phyloP scores from a whole-genome alignment of 805 yeast genomes.

The Clavispora fructus region DNA sequence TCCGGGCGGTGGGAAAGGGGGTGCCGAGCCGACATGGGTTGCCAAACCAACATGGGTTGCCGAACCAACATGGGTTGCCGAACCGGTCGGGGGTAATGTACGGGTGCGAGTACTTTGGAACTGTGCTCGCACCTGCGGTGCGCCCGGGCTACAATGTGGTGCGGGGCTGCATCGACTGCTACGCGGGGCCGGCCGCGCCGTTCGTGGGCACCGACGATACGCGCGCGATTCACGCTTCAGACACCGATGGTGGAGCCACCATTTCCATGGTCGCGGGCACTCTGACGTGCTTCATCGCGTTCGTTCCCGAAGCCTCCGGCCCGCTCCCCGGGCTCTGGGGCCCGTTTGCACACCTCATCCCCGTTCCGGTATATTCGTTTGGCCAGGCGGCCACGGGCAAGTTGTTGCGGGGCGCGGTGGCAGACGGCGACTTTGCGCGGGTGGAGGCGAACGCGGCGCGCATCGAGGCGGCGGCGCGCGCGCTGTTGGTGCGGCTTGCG shows the following conservation, averaged over 20 bases:
- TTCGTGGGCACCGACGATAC: background rate
- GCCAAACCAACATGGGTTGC: no score
- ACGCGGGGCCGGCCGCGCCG: constrained; percentile 33
- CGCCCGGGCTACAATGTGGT: constrained; percentile 12
- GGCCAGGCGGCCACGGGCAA: constrained; percentile 60
- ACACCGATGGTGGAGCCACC: background rate
- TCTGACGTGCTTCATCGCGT: constrained; percentile 47
- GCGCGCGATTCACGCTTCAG: no score
- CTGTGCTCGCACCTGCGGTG: background rate
- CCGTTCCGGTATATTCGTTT: constrained; percentile 40
- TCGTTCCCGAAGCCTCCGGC: background rate
- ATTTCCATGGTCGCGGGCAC: constrained; percentile 58
- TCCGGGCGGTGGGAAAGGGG: background rate
- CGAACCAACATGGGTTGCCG: no score
- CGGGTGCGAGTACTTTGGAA: constrained; percentile 19
- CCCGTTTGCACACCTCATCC: constrained; percentile 41
- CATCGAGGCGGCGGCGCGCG: constrained; percentile 18
- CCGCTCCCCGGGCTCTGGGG: constrained; percentile 54
- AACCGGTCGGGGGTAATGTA: background rate
- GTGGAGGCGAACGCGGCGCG: constrained; percentile 19
- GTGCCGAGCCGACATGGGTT: no score
- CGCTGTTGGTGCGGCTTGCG: constrained; percentile 20
- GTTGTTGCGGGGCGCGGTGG: constrained; percentile 35
- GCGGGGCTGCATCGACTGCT: constrained; percentile 57
- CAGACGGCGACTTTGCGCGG: constrained; percentile 8